Base-by-base conservation (phyloP, 768 basidiomycete species). In the Auriscalpium vulgare region DNA sequence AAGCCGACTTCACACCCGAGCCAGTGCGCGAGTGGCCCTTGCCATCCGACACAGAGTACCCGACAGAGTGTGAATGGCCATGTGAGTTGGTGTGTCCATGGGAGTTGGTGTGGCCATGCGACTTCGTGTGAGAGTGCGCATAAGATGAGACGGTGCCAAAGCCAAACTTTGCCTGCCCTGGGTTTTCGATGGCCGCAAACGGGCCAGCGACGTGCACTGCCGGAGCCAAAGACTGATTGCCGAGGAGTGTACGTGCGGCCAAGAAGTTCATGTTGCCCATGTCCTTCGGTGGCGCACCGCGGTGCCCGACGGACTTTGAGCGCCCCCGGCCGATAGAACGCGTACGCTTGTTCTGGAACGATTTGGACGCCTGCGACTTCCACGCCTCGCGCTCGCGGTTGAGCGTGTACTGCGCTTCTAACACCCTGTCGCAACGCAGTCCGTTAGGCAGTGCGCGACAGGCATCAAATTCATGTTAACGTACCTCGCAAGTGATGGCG, bases 311-410 rank as follows among this genome's bases (percentile, higher is more conserved):
- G 2, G 84, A 83, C 62, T 82, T 84, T 19, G 84, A 72, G 34
- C 88, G 79, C 8, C 79, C 72, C 1, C 87, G 80, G 10, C 86
- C 87, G 10, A 87, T 59, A 36, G 74, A 81, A 37, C 87, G 79
- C 9, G 82, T 75, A 14, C 75, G 78, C 59, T 77, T 81, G 65
- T 88, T 88, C 51, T 82, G 81, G 57, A 87, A 78, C 7, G 87
- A 88, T 36, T 69, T 71, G 0, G 72, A 70, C 0, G 88, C 88
- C 58, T 85, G 79, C 3, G 68, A 65, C 61, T 85, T 80, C 88
- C 88, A 91, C 60, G 74, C 70, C 50, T 78, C 75, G 14, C 88
- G 82, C 58, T 90, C 79, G 50, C 72, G 74, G n/a, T 82, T 76
- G 10, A 90, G 74, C 47, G 72, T 72, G 53, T 80, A 72, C 10